Base-by-base conservation (phyloP, 2,329 filamentous ascomycete genomes). In the Aspergillus luchuensis region DNA sequence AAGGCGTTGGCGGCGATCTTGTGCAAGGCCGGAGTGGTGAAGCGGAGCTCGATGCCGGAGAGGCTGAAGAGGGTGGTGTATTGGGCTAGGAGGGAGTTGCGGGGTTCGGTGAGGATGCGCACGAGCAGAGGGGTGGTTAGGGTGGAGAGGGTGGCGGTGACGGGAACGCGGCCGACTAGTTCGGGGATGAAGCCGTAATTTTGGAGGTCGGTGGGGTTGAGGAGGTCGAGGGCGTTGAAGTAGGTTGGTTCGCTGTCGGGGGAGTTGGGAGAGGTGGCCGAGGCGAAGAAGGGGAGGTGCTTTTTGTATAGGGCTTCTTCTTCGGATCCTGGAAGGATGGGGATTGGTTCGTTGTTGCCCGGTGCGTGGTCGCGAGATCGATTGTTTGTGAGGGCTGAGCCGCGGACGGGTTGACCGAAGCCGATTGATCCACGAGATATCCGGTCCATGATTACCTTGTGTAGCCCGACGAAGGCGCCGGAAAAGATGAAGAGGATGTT, bases 401-500 rank as follows among this genome's bases (percentile, higher is more conserved):
- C 78, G 25, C 90, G 87, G 17, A 98, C 85, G 21, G 90, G 88
- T 4, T 93, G 92, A 5, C 93, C 93, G 69, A 99, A 99, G 0
- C 95, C 95, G 67, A 99, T 94, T 3, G 91, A 90, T 10, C 88
- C 87, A 71, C 90, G 92, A 11, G 92, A 89, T 48, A 98, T 89
- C n/a, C 95, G 88, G 60, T 92, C 90, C 61, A 96, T 82, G 52
- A 99, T 86, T 36, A 90, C 85, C 74, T 96, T 97, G 71, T 97
- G 91, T 1, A 98, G 82, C 2, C 93, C 94, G 38, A 96, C 91
- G 73, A 99, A 99, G 17, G 95, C 95, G 17, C 95, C 95, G 11
- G 93, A 96, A 74, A 95, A 97, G 45, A 99, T 92, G 78, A 99
- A 99, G 28, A 99, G 85, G 61, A 99, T 98, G 69, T 98, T 97